Base-by-base conservation (phyloP, 768 basidiomycete species). In the Strobilomyces confusus region DNA sequence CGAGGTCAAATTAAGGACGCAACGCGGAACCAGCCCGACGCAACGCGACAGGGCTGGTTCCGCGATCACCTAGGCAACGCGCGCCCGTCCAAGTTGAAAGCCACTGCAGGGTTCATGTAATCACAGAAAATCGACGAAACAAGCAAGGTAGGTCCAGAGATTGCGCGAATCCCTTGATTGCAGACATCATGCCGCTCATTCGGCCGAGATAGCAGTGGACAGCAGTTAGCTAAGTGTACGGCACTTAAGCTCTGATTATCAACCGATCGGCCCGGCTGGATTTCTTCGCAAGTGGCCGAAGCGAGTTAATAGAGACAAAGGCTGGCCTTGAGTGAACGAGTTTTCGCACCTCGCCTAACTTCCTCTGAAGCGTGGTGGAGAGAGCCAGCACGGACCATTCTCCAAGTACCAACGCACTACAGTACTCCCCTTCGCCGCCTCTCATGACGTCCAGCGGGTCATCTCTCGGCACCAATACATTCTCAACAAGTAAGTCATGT, bases 401-500 rank as follows among this genome's bases (percentile, higher is more conserved):
- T 52, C 44, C 23, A 60, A 42, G n/a, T 6, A 20, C 30, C 14
- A 6, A 15, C 48, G 30, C 15, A 44, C 8, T 33, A 50, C n/a
- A n/a, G 17, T 40, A 29, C 29, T 29, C 40, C 32, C 23, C 32
- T 19, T 33, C 11, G 6, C 42, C n/a, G 9, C 30, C 12, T 42
- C 7, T 26, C 48, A 63, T 67, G 63, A 46, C 17, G 17, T 32
- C 48, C 48, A 45, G 44, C 40, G 33, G 38, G 19, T 23, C 2
- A 38, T 49, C 58, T 13, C 4, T 14, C 12, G 1, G 29, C 4
- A 12, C 20, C 4, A 19, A 40, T 20, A 11, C 25, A 13, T 15
- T 58, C 41, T 47, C 43, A 33, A 47, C 49, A 42, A 57, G 67
- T 66, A 41, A 54, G 68, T 34, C 29, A 9, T 29, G 25, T 47